These are phyloP conservation scores for Pyricularia sp. DNA, from an alignment of 2,329 filamentous ascomycete species.

Conservation along the genomic window DNA sequence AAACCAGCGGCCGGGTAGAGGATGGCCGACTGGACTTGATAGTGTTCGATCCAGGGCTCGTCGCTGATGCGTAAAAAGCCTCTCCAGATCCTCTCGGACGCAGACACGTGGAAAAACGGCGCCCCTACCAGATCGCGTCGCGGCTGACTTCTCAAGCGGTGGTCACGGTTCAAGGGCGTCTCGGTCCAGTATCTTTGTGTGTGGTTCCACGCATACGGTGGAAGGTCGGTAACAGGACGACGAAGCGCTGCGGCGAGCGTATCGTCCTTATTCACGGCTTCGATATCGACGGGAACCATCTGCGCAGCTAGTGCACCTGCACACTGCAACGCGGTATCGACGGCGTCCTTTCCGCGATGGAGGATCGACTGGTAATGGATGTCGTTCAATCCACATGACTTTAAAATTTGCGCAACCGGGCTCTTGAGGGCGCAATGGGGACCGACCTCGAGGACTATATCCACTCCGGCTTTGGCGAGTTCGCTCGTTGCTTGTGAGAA, in stretches of 20 bases:
- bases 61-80: conserved; percentile 21
- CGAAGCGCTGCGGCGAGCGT: no score
- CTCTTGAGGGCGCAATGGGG: conserved; percentile 17
- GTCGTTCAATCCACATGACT: no score
- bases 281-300: no score
- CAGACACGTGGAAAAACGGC: background rate
- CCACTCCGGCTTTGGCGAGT: conserved; percentile 5
- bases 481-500: conserved; percentile 9
- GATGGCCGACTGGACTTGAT: conserved; percentile 16
- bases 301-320: background rate
- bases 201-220: conserved; percentile 34
- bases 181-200: conserved; percentile 17
- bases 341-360: conserved; percentile 9
- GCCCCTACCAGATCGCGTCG: background rate
- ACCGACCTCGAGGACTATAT: conserved; percentile 17
- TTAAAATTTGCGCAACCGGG: conserved; percentile 13
- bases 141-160: conserved; percentile 1
- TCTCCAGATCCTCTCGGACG: conserved; percentile 3
- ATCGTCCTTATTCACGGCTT: no score
- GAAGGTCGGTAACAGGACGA: conserved; percentile 22
- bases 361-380: background rate
- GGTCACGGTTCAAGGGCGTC: conserved; percentile 1
- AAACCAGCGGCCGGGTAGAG: conserved; percentile 3
- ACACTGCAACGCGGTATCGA: conserved; percentile 10
- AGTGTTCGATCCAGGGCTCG: conserved; percentile 18